A percentile compares a stretch with the other conserved stretches of the same genome.
Conservation (phyloP, 108 stramenopile genomes). For the Nitzschia inconspicua region DNA sequence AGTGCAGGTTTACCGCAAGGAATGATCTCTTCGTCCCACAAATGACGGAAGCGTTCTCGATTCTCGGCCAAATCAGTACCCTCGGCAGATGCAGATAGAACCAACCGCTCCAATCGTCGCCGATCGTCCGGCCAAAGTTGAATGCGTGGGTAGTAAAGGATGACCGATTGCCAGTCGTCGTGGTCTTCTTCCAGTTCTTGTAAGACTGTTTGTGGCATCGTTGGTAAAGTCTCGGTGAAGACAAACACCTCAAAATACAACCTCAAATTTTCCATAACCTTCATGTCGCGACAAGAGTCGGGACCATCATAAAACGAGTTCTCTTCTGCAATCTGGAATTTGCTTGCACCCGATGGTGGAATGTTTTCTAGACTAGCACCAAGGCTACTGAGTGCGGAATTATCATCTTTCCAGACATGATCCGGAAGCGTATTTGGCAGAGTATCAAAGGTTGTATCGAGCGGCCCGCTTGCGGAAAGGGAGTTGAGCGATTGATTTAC, state of each 20-base stretch:
- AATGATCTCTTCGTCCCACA: slow-evolving; percentile 74
- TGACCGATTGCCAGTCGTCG: slow-evolving; percentile 26
- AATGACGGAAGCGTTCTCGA: slow-evolving; percentile 59
- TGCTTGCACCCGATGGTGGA: slow-evolving; percentile 7
- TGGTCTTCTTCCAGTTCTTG: slow-evolving; percentile 21
- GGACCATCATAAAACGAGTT: slow-evolving; percentile 62
- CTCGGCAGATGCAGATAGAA: slow-evolving; percentile 6
- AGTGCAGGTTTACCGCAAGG: slow-evolving; percentile 72
- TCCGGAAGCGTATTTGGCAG: slow-evolving; percentile 12
- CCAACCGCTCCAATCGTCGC: neutral
- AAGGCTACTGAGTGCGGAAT: slow-evolving; percentile 32
- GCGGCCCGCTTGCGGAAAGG: too few species aligned
- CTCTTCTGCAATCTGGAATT: slow-evolving; percentile 53
- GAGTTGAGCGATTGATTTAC: too few species aligned
- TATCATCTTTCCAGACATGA: slow-evolving; percentile 28
- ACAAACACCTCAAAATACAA: slow-evolving; percentile 70
- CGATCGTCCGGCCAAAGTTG: slow-evolving; percentile 48
- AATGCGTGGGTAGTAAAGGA: slow-evolving; percentile 29
- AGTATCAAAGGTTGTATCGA: too few species aligned
- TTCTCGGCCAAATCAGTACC: slow-evolving; percentile 9
- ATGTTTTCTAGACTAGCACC: slow-evolving; percentile 24
- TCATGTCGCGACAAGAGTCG: slow-evolving; percentile 32
- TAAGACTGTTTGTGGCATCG: slow-evolving; percentile 3
- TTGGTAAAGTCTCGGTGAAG: slow-evolving; percentile 36
- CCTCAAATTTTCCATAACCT: slow-evolving; percentile 56